phyloP scores from a whole-genome alignment of 495 filamentous ascomycete species.

The Lentithecium fluviatile region DNA sequence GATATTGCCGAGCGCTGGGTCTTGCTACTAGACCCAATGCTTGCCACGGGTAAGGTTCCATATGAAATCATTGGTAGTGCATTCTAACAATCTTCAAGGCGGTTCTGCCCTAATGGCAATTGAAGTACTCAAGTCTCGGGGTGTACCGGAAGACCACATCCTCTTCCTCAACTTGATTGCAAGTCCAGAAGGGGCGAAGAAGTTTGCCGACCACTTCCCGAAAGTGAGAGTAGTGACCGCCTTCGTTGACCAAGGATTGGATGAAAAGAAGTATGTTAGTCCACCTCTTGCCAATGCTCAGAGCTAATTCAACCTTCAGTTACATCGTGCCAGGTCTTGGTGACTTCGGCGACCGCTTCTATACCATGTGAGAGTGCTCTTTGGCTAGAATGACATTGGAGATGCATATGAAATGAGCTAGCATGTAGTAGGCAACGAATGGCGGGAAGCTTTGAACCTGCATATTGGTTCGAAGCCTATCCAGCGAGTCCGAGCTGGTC shows the following conservation, averaged over 20 bases:
- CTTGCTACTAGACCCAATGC: slow-evolving; percentile 95
- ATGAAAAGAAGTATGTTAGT: slow-evolving; percentile 86
- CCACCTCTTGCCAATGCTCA: background rate
- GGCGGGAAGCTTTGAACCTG: no score
- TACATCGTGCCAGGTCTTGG: slow-evolving; percentile 96
- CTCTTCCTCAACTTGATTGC: slow-evolving; percentile 95
- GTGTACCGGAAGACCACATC: slow-evolving; percentile 92
- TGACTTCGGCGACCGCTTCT: slow-evolving; percentile 96
- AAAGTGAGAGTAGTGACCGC: slow-evolving; percentile 92
- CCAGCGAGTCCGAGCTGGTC: no score
- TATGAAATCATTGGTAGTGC: slow-evolving; percentile 20
- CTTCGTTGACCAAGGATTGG: slow-evolving; percentile 89
- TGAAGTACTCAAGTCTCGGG: slow-evolving; percentile 80
- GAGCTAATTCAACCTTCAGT: slow-evolving; percentile 49
- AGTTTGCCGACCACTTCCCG: slow-evolving; percentile 89
- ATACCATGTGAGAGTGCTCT: slow-evolving; percentile 69
- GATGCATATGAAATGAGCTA: background rate
- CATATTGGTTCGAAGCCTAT: no score
- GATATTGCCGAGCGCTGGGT: slow-evolving; percentile 94
- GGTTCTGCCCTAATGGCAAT: slow-evolving; percentile 96
- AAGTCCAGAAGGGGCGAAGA: slow-evolving; percentile 84
- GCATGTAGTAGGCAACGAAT: background rate
- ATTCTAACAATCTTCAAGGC: slow-evolving; percentile 52
- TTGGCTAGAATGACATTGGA: slow-evolving; percentile 6
- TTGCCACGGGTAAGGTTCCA: slow-evolving; percentile 76